Evolutionary conservation across 176 grass and related monocot species (phyloP).

Genomic region (Oryza officinalis): DNA sequence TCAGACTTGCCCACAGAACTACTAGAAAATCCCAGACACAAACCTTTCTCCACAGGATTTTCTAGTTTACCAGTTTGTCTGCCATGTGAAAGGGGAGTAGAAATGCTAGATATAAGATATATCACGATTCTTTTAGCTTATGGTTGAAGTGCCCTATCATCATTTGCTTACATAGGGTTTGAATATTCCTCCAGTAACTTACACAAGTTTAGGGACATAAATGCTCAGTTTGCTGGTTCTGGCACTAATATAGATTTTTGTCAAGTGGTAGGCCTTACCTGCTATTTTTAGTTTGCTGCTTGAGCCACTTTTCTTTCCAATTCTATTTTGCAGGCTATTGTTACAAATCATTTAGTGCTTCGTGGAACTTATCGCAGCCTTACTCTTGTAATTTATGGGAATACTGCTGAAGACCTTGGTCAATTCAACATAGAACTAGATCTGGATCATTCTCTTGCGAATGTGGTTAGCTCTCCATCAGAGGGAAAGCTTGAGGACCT

Average conservation of each 20-base stretch:
- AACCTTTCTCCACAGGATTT: not conserved
- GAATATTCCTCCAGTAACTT: not conserved
- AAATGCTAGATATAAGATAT: not conserved
- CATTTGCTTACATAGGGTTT: not conserved
- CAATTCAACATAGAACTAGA: conserved; percentile 98
- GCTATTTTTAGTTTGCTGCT: not conserved
- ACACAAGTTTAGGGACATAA: not conserved
- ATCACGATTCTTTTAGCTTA: not conserved
- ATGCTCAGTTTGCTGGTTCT: not conserved
- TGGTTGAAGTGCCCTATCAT: not conserved
- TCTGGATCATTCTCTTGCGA: conserved; percentile 79
- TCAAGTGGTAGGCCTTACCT: conserved; percentile 14
- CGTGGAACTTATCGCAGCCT: conserved; percentile 92
- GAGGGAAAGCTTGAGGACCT: conserved; percentile 93
- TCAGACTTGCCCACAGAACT: not conserved
- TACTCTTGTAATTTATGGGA: conserved; percentile 94
- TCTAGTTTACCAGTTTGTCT: not conserved
- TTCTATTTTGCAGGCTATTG: conserved; percentile 77
- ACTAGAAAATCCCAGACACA: not conserved
- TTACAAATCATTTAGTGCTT: conserved; percentile 91
- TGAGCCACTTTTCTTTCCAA: conserved; percentile 22
- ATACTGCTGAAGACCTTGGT: conserved; percentile 96
- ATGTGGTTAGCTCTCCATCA: conserved; percentile 88
- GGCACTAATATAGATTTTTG: not conserved
- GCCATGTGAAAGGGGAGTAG: not conserved